Conservation (phyloP, 768 basidiomycete genomes). For the Boletus huronensis region DNA sequence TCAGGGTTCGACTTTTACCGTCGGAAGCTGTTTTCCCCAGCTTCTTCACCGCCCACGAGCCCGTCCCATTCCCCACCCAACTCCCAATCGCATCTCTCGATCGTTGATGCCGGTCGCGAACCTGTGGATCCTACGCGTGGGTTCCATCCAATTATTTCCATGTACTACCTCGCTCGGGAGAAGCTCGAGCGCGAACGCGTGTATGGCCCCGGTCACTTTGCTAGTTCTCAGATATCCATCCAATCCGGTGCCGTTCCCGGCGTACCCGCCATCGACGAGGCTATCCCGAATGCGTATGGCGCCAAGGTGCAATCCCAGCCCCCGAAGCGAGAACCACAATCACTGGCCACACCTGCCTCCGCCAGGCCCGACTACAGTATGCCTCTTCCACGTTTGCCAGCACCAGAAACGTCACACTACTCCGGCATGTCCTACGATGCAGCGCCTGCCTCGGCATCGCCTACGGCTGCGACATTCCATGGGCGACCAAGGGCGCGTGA, state of each 20-base stretch:
- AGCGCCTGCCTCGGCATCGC: conserved; percentile 44
- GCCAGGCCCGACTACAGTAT: conserved; percentile 73
- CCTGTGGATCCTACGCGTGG: conserved; percentile 82
- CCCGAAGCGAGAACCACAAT: conserved; percentile 31
- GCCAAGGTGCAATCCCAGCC: conserved; percentile 31
- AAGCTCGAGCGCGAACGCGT: conserved; percentile 93
- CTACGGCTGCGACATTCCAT: conserved; percentile 57
- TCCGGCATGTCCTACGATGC: conserved; percentile 79
- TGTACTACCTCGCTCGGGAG: conserved; percentile 94
- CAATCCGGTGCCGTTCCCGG: conserved; percentile 28
- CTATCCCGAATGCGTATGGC: conserved; percentile 12
- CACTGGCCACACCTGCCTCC: conserved; percentile 27
- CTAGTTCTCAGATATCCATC: conserved; percentile 80
- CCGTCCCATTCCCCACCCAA: conserved; percentile 60
- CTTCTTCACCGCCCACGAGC: conserved; percentile 45
- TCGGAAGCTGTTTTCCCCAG: conserved; percentile 74
- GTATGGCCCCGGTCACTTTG: conserved; percentile 92
- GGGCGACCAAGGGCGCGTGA: conserved; percentile 66
- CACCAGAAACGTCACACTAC: conserved; percentile 78
- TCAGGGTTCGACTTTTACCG: conserved; percentile 94
- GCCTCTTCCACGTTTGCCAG: conserved; percentile 75
- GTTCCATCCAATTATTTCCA: conserved; percentile 92
- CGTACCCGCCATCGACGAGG: conserved; percentile 17
- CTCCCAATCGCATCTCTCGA: conserved; percentile 54
- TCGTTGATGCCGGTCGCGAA: conserved; percentile 47